These are phyloP conservation scores for Cladosporium oxysporum DNA, from an alignment of 2,329 filamentous ascomycete species.

Conservation along the genomic window DNA sequence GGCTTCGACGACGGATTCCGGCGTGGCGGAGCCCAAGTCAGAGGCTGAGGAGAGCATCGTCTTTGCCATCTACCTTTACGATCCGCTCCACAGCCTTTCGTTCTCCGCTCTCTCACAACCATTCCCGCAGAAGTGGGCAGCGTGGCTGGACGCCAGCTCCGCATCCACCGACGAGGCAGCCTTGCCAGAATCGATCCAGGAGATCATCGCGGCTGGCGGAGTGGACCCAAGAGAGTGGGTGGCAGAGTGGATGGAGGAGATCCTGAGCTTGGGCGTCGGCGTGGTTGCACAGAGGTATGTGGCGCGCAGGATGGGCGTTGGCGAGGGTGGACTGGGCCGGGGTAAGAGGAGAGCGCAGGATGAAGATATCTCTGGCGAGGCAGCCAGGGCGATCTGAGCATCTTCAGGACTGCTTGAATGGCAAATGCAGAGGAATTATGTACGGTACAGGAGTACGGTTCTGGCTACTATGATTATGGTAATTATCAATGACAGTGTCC, in stretches of 20 bases:
- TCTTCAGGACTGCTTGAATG: not conserved
- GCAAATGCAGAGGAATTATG: not conserved
- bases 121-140: constrained; percentile 81
- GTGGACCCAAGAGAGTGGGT: constrained; percentile 97
- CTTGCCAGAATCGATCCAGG: constrained; percentile 79
- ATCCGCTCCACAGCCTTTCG: constrained; percentile 87
- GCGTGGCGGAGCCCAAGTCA: constrained; percentile 51
- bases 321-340: constrained; percentile 69
- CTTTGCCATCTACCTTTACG: constrained; percentile 78
- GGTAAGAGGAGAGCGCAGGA: constrained; percentile 59
- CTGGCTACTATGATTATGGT: not conserved
- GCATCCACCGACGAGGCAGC: constrained; percentile 39
- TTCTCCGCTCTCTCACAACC: constrained; percentile 82
- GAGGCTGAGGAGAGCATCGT: constrained; percentile 62
- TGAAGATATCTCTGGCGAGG: constrained; percentile 60
- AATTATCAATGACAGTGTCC: not conserved
- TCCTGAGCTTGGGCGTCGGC: constrained; percentile 74
- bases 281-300: constrained; percentile 94
- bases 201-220: constrained; percentile 72
- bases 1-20: constrained; percentile 50
- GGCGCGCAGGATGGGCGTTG: constrained; percentile 91
- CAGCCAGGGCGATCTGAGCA: constrained; percentile 53
- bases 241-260: constrained; percentile 94
- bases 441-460: not conserved
- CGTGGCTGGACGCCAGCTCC: constrained; percentile 80